Evolutionary conservation across 2,329 filamentous ascomycete species (phyloP).

Genomic region (Paraphaeosphaeria minitans): DNA sequence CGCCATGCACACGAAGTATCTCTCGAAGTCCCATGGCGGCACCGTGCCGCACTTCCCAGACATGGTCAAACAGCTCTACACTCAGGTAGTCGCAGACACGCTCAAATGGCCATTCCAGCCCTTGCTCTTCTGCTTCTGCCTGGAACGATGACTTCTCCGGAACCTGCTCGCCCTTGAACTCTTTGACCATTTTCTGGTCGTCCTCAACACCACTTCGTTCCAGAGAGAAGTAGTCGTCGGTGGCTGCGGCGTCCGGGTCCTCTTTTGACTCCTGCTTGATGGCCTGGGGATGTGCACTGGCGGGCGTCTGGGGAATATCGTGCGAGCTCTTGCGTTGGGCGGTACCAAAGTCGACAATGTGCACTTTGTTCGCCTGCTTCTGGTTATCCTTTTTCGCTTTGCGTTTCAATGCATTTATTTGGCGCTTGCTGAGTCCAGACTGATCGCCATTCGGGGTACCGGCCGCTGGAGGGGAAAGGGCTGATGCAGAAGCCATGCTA

Average conservation of each 20-base stretch:
- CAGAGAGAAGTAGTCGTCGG: constrained; percentile 84
- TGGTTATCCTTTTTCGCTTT: constrained; percentile 91
- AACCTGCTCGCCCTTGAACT: constrained; percentile 85
- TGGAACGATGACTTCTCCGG: constrained; percentile 87
- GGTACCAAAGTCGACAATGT: constrained; percentile 83
- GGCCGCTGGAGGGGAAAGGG: constrained; percentile 51
- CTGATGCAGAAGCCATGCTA: constrained; percentile 48
- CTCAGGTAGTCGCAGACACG: constrained; percentile 92
- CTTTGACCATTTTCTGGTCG: constrained; percentile 87
- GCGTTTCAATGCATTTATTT: constrained; percentile 91
- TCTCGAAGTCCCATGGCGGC: constrained; percentile 95
- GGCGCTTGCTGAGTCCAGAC: constrained; percentile 80
- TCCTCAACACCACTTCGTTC: constrained; percentile 84
- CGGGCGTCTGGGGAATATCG: constrained; percentile 61
- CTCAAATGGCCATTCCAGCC: constrained; percentile 91
- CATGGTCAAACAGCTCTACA: constrained; percentile 88
- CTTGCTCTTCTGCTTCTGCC: constrained; percentile 75
- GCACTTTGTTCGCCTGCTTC: constrained; percentile 85
- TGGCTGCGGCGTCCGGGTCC: constrained; percentile 64
- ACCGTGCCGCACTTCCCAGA: constrained; percentile 95
- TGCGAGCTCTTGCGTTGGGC: constrained; percentile 67
- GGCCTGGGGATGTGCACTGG: constrained; percentile 57
- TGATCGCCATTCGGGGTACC: constrained; percentile 50
- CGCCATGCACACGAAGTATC: constrained; percentile 87
- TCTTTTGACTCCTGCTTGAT: constrained; percentile 67